Evolutionary conservation across 2,329 filamentous ascomycete species (phyloP).

Genomic region (Dactylellina drechsleri): DNA sequence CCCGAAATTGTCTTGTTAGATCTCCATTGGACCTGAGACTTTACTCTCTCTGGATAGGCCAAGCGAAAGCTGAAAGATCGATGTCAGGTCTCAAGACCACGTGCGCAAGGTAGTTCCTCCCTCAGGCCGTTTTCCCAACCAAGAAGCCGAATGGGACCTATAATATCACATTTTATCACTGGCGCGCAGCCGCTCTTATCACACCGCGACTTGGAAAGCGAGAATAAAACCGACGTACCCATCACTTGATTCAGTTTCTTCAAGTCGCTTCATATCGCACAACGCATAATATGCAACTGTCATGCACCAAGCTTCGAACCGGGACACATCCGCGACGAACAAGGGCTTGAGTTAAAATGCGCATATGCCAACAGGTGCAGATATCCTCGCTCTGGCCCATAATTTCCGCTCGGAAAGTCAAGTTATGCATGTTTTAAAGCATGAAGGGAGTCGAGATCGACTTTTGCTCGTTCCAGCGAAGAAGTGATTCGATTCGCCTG

Average conservation of each 20-base stretch:
- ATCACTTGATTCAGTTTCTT: constrained; percentile 27
- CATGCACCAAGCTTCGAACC: constrained; percentile 48
- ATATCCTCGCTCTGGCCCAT: constrained; percentile 30
- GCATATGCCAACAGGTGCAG: constrained; percentile 20
- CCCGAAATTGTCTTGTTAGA: constrained; percentile 40
- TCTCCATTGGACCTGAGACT: constrained; percentile 34
- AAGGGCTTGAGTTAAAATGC: constrained; percentile 25
- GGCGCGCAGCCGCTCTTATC: constrained; percentile 54
- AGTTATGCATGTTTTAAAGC: constrained; percentile 28
- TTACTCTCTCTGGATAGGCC: constrained; percentile 8
- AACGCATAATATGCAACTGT: constrained; percentile 49
- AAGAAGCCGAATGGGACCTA: constrained; percentile 34
- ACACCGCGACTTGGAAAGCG: constrained; percentile 43
- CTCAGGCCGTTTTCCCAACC: constrained; percentile 29
- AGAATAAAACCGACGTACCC: constrained; percentile 14
- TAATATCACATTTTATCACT: constrained; percentile 54
- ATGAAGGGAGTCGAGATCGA: constrained; percentile 12
- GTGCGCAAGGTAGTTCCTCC: constrained; percentile 30
- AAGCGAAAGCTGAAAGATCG: constrained; percentile 22
- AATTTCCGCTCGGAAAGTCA: constrained; percentile 38
- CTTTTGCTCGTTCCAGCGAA: constrained; percentile 14
- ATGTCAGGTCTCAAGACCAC: constrained; percentile 30
- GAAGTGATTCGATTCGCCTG: constrained; percentile 17
- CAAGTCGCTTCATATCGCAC: constrained; percentile 32
- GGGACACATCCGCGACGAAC: constrained; percentile 53